Base-by-base conservation (phyloP, 1,284 basidiomycete species). In the Kalmanozyma brasiliensis region DNA sequence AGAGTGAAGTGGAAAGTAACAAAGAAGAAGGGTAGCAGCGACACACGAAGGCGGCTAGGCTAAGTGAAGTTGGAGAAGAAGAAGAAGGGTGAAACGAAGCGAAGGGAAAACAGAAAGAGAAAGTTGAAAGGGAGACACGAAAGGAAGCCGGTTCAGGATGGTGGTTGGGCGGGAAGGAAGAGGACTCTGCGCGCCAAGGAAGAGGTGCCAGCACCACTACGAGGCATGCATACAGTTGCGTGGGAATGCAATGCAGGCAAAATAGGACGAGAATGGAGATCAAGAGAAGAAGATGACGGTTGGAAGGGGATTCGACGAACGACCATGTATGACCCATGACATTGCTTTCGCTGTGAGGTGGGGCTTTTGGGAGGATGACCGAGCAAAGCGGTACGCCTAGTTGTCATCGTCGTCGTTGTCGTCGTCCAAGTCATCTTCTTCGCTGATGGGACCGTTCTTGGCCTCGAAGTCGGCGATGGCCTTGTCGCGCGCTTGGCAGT, bases 401-500 rank as follows among this genome's bases (percentile, higher is more conserved):
- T 44, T 26, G 17, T 48, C 19, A 44, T 36, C 51, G 10, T 62
- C 45, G 29, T 62, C 55, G 8, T 62, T 45, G 17, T 53, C 53
- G 45, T 70, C 52, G 49, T 65, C 67, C n/a, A 52, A 48, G 22
- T 69, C 66, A 41, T 59, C 57, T 36, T 66, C 62, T 24, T 71
- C 62, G 34, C 36, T 30, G 43, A 71, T 51, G 19, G 33, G n/a
- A 10, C 68, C 68, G 43, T 48, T 8, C 52, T 58, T 34, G 41
- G 53, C 52, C 59, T 67, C 69, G 52, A 40, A 67, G 10, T 37
- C 56, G 32, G 53, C 49, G 33, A 72, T 45, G 30, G 53, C 55
- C 55, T 63, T 58, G n/a, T 72, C 42, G 29, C 69, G 63, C n/a
- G 19, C 34, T 34, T 56, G 44, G 60, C 69, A 72, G 69, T 59